Base-by-base conservation (phyloP, 2,329 filamentous ascomycete genomes). In the Aspergillus sp. region DNA sequence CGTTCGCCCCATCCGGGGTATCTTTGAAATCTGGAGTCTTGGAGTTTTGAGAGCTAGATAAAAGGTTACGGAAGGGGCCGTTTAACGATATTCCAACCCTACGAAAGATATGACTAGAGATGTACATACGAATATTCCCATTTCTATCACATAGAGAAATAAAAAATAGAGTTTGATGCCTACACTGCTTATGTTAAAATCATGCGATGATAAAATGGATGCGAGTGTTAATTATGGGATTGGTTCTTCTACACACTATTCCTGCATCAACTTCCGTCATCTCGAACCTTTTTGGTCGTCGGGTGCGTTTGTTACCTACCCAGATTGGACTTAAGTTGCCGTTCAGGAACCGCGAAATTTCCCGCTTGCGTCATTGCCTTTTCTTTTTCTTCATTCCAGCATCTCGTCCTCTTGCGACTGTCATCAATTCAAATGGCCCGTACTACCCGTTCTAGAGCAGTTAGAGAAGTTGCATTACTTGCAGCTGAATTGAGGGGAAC, bases 361-460 rank as follows among this genome's bases (percentile, higher is more conserved):
- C 44, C 8, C 44, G 19, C 11, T 33, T 46, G 44, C 52, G 43
- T 41, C 52, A 55, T 55, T n/a, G 43, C 9, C 7, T 35, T 33
- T 44, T 8, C 14, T 5, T 15, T 12, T n/a, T 45, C 21, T 46
- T 17, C 21, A 14, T 9, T 44, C 15, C 24, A 46, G 14, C 27
- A 35, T 19, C 45, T 17, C 23, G 8, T 46, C n/a, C 24, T 31
- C n/a, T 31, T 35, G 27, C 21, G n/a, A 27, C 24, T n/a, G 23
- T 39, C 45, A 45, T 17, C 21, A n/a, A 17, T 33, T n/a, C 35
- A 31, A 12, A 70, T 70, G 64, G 57, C 59, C 41, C 67, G 68
- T 33, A 53, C 68, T 19, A 74, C 71, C 43, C 70, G 72, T 6
- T 68, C 68, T 40, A 59, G 62, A 40, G 65, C 65, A 11, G 64